Conservation (phyloP, 306 rosid genomes). For the Bauhinia variegata region DNA sequence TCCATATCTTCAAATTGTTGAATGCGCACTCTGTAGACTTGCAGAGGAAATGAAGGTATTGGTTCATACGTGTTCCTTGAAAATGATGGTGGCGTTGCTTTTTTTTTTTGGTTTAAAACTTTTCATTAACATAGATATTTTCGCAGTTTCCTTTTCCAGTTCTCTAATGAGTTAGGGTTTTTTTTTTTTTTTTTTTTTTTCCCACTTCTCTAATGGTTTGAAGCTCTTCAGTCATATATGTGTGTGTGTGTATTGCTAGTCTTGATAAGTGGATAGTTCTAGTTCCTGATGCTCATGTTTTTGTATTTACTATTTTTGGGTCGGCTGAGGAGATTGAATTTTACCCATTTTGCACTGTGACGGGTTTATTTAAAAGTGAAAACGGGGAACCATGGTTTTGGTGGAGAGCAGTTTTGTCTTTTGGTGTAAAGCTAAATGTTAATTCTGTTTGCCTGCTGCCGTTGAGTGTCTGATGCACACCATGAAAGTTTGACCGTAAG, state of each 20-base stretch:
- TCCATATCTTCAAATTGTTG: constrained; percentile 3
- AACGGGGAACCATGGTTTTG: background rate
- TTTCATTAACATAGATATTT: no score
- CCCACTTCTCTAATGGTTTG: background rate
- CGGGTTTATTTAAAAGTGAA: background rate
- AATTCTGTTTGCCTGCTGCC: no score
- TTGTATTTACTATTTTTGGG: background rate
- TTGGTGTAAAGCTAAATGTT: no score
- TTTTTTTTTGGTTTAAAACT: background rate
- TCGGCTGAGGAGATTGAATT: background rate
- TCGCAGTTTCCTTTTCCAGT: background rate
- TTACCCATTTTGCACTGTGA: constrained; percentile 8
- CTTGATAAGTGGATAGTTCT: no score
- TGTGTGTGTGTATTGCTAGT: no score
- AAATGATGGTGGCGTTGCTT: background rate
- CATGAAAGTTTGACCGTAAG: background rate
- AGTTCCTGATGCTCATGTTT: background rate
- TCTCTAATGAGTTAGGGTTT: constrained; percentile 34
- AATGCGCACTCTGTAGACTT: background rate
- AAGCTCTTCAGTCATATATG: no score
- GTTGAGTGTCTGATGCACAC: no score
- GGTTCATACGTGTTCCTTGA: background rate
- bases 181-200: no score
- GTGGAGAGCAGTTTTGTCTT: no score
- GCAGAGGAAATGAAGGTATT: background rate